Conservation (phyloP, 257 asterid species). For the Eustoma russellianum region DNA sequence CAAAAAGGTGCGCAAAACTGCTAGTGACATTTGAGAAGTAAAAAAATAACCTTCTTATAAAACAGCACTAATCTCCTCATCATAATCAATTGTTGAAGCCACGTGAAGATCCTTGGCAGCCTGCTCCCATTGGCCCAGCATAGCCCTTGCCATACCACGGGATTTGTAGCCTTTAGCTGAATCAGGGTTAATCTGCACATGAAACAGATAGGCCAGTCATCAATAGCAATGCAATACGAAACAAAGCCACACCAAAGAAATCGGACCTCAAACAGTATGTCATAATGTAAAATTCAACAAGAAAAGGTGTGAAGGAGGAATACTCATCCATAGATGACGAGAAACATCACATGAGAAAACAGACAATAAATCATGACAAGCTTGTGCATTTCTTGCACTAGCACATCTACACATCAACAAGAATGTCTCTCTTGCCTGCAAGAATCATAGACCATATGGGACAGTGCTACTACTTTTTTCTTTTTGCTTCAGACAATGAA, state of each 20-base stretch:
- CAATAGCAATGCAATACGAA: neutral
- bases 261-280: neutral
- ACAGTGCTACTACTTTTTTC: too few relatives aligned
- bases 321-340: too few relatives aligned
- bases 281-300: neutral
- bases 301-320: too few relatives aligned
- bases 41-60: slow-evolving; percentile 68
- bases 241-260: neutral
- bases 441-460: too few relatives aligned
- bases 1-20: too few relatives aligned
- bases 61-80: slow-evolving; percentile 81
- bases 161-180: slow-evolving; percentile 98
- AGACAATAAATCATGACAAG: too few relatives aligned
- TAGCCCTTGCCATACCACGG: slow-evolving; percentile 84
- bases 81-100: slow-evolving; percentile 90
- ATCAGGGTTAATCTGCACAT: slow-evolving; percentile 79
- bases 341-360: too few relatives aligned
- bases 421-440: too few relatives aligned
- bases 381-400: too few relatives aligned
- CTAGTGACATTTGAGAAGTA: too few relatives aligned
- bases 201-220: slow-evolving; percentile 1
- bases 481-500: too few relatives aligned
- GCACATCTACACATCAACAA: too few relatives aligned
- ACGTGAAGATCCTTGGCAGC: slow-evolving; percentile 76
- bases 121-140: slow-evolving; percentile 83